Conservation (phyloP, 768 basidiomycete genomes). For the Guyanaporus albipodus region DNA sequence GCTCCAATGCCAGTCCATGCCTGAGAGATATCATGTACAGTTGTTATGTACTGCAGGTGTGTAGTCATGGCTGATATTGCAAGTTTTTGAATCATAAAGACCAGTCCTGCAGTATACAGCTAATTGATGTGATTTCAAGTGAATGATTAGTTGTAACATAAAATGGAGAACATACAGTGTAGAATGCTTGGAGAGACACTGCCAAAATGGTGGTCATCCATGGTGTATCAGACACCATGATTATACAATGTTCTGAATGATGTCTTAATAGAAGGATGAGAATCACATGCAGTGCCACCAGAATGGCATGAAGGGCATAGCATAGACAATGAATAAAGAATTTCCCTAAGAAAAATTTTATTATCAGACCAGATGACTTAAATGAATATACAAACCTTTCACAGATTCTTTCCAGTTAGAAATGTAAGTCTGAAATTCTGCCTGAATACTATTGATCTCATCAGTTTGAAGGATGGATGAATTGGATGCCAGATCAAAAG, state of each 20-base stretch:
- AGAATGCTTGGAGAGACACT: constrained; percentile 2
- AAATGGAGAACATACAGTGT: background rate
- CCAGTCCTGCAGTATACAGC: constrained; percentile 17
- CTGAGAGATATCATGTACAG: constrained; percentile 14
- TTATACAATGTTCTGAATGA: background rate
- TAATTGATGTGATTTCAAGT: background rate
- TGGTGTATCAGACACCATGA: background rate
- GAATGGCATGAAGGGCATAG: background rate
- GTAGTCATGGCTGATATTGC: constrained; percentile 4
- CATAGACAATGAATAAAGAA: background rate
- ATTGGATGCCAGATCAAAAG: background rate
- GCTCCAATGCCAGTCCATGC: constrained; percentile 26
- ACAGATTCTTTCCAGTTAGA: background rate
- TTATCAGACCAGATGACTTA: background rate
- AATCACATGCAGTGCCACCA: background rate
- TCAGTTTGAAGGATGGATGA: background rate
- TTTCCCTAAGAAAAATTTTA: background rate
- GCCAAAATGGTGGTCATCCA: background rate
- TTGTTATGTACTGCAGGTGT: constrained; percentile 14
- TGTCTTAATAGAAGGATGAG: background rate
- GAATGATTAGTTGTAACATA: background rate
- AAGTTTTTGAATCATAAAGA: constrained; percentile 21
- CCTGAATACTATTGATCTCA: background rate
- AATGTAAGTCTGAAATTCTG: too few species aligned
- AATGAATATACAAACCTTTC: background rate